Evolutionary conservation across 768 basidiomycete species (phyloP), one percentile per base, ranked within the genome.

Genomic region (Naematelia encephala): DNA sequence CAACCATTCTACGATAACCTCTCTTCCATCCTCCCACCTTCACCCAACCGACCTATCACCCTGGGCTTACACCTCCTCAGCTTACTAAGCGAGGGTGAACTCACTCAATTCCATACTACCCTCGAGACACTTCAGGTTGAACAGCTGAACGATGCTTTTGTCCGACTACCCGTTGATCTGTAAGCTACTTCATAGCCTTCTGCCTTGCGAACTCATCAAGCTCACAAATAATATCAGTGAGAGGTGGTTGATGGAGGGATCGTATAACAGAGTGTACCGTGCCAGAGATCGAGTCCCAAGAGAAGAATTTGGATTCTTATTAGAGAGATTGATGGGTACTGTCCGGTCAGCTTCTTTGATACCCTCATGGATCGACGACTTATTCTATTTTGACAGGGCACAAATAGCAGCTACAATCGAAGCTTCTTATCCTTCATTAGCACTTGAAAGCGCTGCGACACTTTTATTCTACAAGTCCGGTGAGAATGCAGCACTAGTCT

Each of bases 331-430:
- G 69, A 90, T 96, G 87, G 87, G 87, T 14, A 97, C 93, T 2
- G 93, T 97, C 67, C 81, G 92, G 92, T 91, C 62, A 52, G 82
- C 76, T 19, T 1, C 26, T 50, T 49, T 45, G 10, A 48, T 26
- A 27, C 22, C 27, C 45, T 53, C 16, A 26, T 11, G 53, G 4
- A n/a, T 39, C 34, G 8, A 8, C 34, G 34, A 39, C 8, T 16
- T 39, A 16, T 8, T 16, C 34, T 16, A 8, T 8, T 8, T 39
- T 8, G 8, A 14, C 48, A 97, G 94, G 68, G 91, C 89, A 70
- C 94, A 99, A 80, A 99, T 99, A 67, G 94, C 94, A 13, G 89
- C 90, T 68, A 97, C 93, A 69, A 90, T 96, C 77, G 92, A 97
- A 77, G 82, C 87, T 16, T 93, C 94, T 3, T 99, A 99, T 63